Base-by-base conservation (phyloP, 2,329 filamentous ascomycete genomes). In the Hypomyces rosellus region DNA sequence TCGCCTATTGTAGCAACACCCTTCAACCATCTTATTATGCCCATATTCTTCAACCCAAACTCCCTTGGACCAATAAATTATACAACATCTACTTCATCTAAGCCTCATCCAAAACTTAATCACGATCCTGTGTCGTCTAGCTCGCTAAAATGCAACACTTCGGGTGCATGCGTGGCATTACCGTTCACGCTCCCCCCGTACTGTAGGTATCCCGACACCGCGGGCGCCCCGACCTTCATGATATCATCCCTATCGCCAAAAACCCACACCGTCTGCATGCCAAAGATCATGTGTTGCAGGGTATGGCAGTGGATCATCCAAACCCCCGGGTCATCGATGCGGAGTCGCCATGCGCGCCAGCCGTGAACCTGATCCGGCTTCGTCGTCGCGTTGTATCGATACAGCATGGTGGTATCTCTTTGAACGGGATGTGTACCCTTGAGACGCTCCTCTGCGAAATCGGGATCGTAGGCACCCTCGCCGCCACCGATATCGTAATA, bases 241-340 rank as follows among this genome's bases (percentile, higher is more conserved):
- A 59, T 57, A 11, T 61, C 55, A 1, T 50, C 45, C 3, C 54
- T 55, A 41, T 63, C 55, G 5, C 63, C 63, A 55, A 61, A 58
- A 5, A 61, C 50, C 59, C 56, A 59, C 14, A 62, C 54, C 12
- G 49, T 61, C 34, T 57, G 48, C 71, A 66, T 64, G 57, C 74
- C 55, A 52, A 82, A 81, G 15, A 78, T 65, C 72, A 80, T 78
- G 59, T 84, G 80, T 48, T 75, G 73, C 45, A 78, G 55, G 14
- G 77, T 73, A 60, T 84, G 80, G 54, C 80, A 84, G 61, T 84
- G 80, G 54, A 83, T 67, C 77, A 83, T 77, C 78, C 78, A 84
- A 3, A 78, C 77, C 0, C 80, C 81, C 0, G 52, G 41, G 25
- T 53, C 37, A 12, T 68, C 61, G 1, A 75, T 61, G 4, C 68